Conservation (phyloP, 441 rosid species). For the Aquilaria agallochum region DNA sequence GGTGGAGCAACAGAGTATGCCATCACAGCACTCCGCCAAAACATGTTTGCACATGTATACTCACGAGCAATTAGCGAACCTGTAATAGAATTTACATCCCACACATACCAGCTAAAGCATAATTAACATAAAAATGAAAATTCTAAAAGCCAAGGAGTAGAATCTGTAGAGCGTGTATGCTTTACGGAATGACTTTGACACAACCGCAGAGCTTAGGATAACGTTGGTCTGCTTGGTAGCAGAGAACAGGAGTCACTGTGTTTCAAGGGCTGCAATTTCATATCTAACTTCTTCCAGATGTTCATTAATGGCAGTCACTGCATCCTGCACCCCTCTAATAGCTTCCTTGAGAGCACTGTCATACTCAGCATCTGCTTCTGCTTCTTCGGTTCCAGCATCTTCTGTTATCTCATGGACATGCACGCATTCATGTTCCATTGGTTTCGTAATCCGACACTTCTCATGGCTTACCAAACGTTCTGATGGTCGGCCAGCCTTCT, state of each 20-base stretch:
- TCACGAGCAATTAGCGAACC: too few species aligned
- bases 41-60: too few species aligned
- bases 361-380: slow-evolving; percentile 77
- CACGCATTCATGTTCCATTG: slow-evolving; percentile 71
- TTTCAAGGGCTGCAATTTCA: slow-evolving; percentile 70
- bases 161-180: too few species aligned
- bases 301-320: slow-evolving; percentile 75
- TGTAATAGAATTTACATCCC: too few species aligned
- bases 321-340: slow-evolving; percentile 83
- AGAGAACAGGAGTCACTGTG: slow-evolving; percentile 18
- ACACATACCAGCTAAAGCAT: neutral
- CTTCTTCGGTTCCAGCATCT: slow-evolving; percentile 75
- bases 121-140: too few species aligned
- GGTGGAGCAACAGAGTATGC: too few species aligned
- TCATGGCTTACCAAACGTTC: slow-evolving; percentile 69
- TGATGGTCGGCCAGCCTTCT: slow-evolving; percentile 82
- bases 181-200: too few species aligned
- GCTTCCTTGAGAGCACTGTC: slow-evolving; percentile 86
- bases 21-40: too few species aligned
- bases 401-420: slow-evolving; percentile 82
- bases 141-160: too few species aligned
- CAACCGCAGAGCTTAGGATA: too few species aligned
- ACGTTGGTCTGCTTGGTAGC: too few species aligned
- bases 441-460: slow-evolving; percentile 61
- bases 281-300: slow-evolving; percentile 72